phyloP scores from a whole-genome alignment of 768 basidiomycete genomes.

The Pluteus cervinus region DNA sequence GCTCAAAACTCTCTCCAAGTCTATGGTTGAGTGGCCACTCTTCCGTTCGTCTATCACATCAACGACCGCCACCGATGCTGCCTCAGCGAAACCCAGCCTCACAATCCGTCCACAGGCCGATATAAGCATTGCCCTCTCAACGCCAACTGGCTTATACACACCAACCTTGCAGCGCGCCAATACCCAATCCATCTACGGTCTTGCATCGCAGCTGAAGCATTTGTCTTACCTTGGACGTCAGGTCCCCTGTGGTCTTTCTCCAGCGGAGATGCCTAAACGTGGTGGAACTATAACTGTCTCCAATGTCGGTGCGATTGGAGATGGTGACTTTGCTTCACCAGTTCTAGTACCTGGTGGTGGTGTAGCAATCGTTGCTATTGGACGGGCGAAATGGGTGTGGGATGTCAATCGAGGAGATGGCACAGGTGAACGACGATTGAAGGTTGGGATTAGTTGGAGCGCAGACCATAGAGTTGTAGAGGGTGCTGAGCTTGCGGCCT shows the following conservation, averaged over 20 bases:
- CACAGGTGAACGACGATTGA: conserved; percentile 45
- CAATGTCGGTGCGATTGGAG: conserved; percentile 79
- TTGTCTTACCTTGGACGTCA: conserved; percentile 63
- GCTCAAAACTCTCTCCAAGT: conserved; percentile 71
- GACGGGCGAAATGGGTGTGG: conserved; percentile 72
- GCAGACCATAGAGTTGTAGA: conserved; percentile 87
- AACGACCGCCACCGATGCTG: conserved; percentile 10
- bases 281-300: conserved; percentile 79
- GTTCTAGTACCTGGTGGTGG: conserved; percentile 80
- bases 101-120: conserved; percentile 72
- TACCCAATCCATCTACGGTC: conserved; percentile 46
- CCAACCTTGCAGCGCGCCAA: conserved; percentile 61
- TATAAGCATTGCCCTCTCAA: conserved; percentile 72
- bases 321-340: conserved; percentile 64
- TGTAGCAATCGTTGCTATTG: conserved; percentile 79
- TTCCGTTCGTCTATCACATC: conserved; percentile 72
- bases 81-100: conserved; percentile 51
- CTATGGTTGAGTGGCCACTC: conserved; percentile 83
- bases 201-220: conserved; percentile 56
- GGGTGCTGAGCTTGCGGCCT: conserved; percentile 84
- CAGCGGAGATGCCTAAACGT: conserved; percentile 63
- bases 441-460: conserved; percentile 71
- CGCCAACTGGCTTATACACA: conserved; percentile 78
- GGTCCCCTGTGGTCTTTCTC: conserved; percentile 56
- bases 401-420: conserved; percentile 44